These are phyloP conservation scores for Gossypium gossypioides DNA, from an alignment of 441 rosid species.

Conservation along the genomic window DNA sequence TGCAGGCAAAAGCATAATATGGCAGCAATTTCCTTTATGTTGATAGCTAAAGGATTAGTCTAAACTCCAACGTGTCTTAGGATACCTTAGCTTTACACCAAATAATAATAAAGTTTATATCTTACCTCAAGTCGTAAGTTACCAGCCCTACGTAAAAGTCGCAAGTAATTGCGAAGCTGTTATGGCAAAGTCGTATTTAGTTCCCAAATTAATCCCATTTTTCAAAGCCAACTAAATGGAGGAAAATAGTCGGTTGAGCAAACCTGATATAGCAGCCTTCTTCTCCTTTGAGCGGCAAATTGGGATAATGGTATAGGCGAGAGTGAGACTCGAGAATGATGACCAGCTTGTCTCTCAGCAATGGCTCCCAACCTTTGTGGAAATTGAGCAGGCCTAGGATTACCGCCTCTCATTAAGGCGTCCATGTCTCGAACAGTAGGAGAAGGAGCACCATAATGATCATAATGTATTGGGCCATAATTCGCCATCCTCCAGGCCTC, in stretches of 20 bases:
- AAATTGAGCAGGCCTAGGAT: background rate
- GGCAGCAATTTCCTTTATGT: background rate
- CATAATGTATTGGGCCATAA: background rate
- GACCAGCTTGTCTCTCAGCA: conserved; percentile 8
- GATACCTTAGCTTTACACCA: background rate
- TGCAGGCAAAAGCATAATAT: background rate
- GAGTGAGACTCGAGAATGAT: background rate
- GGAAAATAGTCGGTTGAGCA: background rate
- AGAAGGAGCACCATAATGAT: background rate
- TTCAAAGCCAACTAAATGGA: background rate
- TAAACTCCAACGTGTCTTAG: too few relatives aligned
- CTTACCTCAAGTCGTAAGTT: conserved; percentile 18
- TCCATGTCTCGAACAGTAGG: conserved; percentile 1
- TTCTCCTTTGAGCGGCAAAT: conserved; percentile 11
- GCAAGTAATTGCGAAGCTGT: conserved; percentile 5
- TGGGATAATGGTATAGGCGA: background rate
- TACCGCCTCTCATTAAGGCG: background rate
- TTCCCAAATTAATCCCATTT: background rate
- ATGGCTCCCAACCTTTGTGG: conserved; percentile 5
- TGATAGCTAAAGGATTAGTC: too few relatives aligned
- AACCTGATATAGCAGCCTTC: conserved; percentile 18
- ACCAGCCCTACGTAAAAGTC: conserved; percentile 13
- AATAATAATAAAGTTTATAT: background rate
- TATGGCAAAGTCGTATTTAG: background rate
- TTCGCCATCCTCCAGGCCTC: background rate